Percentiles rank a stretch among this genome's conserved stretches.
These are phyloP conservation scores for Cryptomeria japonica DNA, from an alignment of 75 land plant species.

Conservation along the genomic window DNA sequence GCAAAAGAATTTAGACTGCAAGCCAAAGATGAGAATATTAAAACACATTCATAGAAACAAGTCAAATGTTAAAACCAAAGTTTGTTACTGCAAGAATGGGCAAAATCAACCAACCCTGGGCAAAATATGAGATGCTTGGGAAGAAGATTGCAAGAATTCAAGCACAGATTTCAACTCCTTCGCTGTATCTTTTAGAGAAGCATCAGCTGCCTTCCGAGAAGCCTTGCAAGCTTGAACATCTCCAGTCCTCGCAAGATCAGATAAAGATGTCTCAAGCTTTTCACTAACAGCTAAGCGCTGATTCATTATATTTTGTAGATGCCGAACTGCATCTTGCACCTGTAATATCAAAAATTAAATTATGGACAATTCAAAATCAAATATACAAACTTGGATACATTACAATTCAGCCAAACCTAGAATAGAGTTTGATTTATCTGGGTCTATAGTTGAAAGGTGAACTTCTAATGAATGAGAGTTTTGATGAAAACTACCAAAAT, in stretches of 20 bases:
- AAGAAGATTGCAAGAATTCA: conserved; percentile 53
- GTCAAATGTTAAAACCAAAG: background rate
- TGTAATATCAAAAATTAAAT: conserved; percentile 22
- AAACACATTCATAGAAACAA: background rate
- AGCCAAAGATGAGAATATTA: background rate
- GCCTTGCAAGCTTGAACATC: conserved; percentile 90
- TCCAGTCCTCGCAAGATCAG: conserved; percentile 87
- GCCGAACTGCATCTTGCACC: conserved; percentile 76
- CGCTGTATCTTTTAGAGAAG: conserved; percentile 58
- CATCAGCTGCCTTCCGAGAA: conserved; percentile 79
- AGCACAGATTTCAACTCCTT: conserved; percentile 75
- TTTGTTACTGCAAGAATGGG: background rate
- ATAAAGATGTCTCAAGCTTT: conserved; percentile 82
- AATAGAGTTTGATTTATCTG: background rate
- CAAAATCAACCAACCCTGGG: conserved; percentile 56
- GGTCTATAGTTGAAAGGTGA: background rate
- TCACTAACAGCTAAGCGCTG: conserved; percentile 62
- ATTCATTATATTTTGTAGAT: conserved; percentile 57
- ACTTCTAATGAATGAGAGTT: background rate
- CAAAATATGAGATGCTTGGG: conserved; percentile 56
- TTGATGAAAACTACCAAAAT: too few relatives aligned
- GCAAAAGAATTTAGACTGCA: background rate
- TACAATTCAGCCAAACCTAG: background rate
- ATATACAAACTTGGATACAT: background rate
- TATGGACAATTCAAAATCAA: background rate